These are phyloP conservation scores for Solidago caesia DNA, from an alignment of 129 eudicot genomes.

Conservation along the genomic window DNA sequence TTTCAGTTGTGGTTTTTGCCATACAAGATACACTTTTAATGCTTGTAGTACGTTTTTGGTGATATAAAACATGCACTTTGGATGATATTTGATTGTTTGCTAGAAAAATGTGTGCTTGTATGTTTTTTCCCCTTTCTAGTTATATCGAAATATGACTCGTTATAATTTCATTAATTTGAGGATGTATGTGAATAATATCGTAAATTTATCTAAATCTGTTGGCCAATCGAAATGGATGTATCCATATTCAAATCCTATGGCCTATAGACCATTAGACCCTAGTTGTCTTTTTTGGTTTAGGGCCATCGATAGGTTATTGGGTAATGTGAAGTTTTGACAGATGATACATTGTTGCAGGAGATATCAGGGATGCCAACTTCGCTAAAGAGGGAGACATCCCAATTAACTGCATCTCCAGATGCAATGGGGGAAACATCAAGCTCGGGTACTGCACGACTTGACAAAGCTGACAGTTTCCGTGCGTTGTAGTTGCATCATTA, in stretches of 20 bases:
- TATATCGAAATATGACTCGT: background rate
- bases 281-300: background rate
- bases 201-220: background rate
- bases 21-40: background rate
- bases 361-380: conserved; percentile 86
- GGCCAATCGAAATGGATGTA: background rate
- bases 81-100: background rate
- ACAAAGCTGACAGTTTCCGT: conserved; percentile 72
- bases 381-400: conserved; percentile 64
- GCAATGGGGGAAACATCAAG: conserved; percentile 85
- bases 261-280: background rate
- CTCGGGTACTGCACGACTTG: conserved; percentile 79
- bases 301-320: conserved; percentile 1
- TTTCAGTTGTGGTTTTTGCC: background rate
- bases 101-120: background rate
- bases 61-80: background rate
- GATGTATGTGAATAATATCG: background rate
- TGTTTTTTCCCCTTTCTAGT: background rate
- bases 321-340: conserved; percentile 2
- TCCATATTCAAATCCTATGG: background rate
- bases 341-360: conserved; percentile 49
- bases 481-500: background rate
- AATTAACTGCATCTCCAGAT: conserved; percentile 58
- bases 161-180: background rate
- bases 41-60: background rate